Evolutionary conservation across 371 early-diverging fungal species (phyloP).

Genomic region (Globomyces sp.): DNA sequence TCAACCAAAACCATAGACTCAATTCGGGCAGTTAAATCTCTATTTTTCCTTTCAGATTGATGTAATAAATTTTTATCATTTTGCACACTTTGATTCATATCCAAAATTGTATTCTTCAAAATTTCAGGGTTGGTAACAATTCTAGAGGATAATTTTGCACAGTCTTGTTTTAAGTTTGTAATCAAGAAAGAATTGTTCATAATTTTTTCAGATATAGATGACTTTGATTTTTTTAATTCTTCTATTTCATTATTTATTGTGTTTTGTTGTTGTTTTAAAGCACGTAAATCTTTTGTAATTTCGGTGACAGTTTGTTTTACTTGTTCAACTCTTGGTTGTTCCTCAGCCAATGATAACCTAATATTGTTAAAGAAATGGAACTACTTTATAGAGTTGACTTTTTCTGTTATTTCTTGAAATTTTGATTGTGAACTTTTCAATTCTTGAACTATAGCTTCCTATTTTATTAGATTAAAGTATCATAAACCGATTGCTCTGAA

Average conservation of each 20-base stretch:
- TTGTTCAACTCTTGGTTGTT: conserved; percentile 39
- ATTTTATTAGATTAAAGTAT: not conserved
- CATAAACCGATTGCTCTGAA: conserved; percentile 32
- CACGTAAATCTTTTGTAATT: conserved; percentile 42
- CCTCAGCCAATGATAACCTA: conserved; percentile 44
- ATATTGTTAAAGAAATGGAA: conserved; percentile 9
- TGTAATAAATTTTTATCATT: conserved; percentile 39
- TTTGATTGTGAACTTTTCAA: conserved; percentile 23
- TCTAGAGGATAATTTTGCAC: conserved; percentile 45
- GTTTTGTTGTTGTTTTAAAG: conserved; percentile 40
- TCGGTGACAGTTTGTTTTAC: conserved; percentile 31
- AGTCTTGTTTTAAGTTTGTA: conserved; percentile 49
- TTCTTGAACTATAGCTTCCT: conserved; percentile 25
- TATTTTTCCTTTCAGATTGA: conserved; percentile 43
- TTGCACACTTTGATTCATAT: conserved; percentile 46
- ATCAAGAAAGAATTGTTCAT: conserved; percentile 23
- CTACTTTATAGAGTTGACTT: conserved; percentile 43
- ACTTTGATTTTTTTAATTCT: conserved; percentile 42
- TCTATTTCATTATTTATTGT: conserved; percentile 38
- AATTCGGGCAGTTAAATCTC: conserved; percentile 49
- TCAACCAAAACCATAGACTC: conserved; percentile 48
- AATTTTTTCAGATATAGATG: conserved; percentile 43
- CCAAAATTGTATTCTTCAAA: conserved; percentile 53
- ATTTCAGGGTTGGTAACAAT: conserved; percentile 67
- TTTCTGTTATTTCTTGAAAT: conserved; percentile 41